These are phyloP conservation scores for Aspergillus alliaceus DNA, from an alignment of 2,329 filamentous ascomycete genomes.

Conservation along the genomic window DNA sequence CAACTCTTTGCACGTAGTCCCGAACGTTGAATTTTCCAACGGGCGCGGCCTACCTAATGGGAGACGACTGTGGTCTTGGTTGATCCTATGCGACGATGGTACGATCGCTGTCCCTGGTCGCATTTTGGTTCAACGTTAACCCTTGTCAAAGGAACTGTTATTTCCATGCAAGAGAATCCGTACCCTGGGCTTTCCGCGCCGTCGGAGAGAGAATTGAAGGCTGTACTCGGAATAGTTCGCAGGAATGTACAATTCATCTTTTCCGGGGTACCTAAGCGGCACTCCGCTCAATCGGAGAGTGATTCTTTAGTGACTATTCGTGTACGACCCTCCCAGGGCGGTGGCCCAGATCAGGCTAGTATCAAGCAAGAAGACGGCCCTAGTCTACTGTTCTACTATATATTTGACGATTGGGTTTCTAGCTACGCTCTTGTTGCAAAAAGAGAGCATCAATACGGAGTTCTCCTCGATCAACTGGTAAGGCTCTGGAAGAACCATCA, in stretches of 20 bases:
- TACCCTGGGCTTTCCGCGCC: conserved; percentile 47
- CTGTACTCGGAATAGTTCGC: conserved; percentile 43
- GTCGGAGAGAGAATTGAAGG: conserved; percentile 25
- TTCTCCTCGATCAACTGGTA: conserved; percentile 53
- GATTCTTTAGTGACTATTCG: conserved; percentile 52
- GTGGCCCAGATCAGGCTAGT: conserved; percentile 33
- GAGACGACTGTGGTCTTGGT: conserved; percentile 68
- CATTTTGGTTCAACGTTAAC: conserved; percentile 2
- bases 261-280: conserved; percentile 58
- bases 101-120: conserved; percentile 18
- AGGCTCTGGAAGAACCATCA: conserved; percentile 8
- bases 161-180: conserved; percentile 67
- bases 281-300: conserved; percentile 47
- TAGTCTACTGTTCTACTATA: conserved; percentile 65
- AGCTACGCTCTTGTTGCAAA: conserved; percentile 61
- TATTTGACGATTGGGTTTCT: conserved; percentile 67
- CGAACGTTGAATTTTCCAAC: conserved; percentile 45
- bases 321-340: conserved; percentile 39
- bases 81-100: conserved; percentile 67
- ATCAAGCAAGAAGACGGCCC: conserved; percentile 53
- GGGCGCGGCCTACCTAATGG: conserved; percentile 46
- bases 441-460: conserved; percentile 53
- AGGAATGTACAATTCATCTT: conserved; percentile 63
- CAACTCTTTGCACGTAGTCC: conserved; percentile 55
- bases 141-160: conserved; percentile 60